Base-by-base conservation (phyloP, 805 yeast species). In the Ogataea paradorogensis region DNA sequence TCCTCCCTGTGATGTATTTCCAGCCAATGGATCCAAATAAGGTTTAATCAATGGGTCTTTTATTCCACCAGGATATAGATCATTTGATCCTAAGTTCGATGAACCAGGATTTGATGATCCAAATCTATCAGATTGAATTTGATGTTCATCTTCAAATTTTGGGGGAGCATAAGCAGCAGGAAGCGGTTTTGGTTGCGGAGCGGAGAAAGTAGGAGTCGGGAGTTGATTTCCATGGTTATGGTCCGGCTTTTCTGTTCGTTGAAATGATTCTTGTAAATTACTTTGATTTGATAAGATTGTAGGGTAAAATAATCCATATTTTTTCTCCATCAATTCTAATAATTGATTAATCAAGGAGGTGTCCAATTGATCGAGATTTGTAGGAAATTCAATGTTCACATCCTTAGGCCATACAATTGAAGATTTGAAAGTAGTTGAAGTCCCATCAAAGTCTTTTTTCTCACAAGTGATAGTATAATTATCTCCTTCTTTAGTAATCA, bases 141-240 rank as follows among this genome's bases (percentile, higher is more conserved):
- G 74, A 37, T 68, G 69, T 46, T 77, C 82, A 48, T 72, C 75
- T 29, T 73, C 78, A 47, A 72, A 77, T 24, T 65, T 74, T 1
- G 82, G 82, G 56, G 73, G 67, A 1, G 42, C 65, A 21, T 73
- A 59, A 31, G 42, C 47, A 10, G 48, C 33, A 1, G 61, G 59
- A 6, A 51, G 18, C 1, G 53, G 51, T 21, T 45, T 47, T 2
- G 53, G 51, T 18, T 45, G 45, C n/a, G 47, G 33, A 30, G 42
- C 23, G 10, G 26, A 30, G 15, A 41, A 20, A 13, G 46, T 23
- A 8, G 31, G 7, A 11, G 47, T 10, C 11, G 33, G 23, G 2
- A 38, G 21, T n/a, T 15, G 8, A 9, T 24, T 2, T 2, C 16
- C 18, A 13, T 18, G 30, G 25, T 5, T 8, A 18, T 13, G 13